Base-by-base conservation (phyloP, 257 asterid genomes). In the Nicotiana tomentosiformis region DNA sequence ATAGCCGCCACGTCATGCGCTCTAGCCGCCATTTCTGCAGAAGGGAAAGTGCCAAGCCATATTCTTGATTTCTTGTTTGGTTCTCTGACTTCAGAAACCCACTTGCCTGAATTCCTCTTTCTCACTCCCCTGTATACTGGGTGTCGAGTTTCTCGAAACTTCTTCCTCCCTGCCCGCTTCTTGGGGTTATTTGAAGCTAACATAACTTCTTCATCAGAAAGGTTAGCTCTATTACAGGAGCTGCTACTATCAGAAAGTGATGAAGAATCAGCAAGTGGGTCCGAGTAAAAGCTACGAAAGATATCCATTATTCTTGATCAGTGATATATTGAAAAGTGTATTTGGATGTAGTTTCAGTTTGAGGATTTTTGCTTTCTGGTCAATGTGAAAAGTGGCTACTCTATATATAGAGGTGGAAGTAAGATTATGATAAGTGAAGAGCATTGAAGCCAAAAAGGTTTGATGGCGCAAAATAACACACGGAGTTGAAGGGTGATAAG, bases 1-100 rank as follows among this genome's bases (percentile, higher is more conserved):
- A 93, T 66, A 1, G 93, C 97, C 0, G 97, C 95, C 74, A 93
- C 97, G 12, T 93, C 97, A 64, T 92, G 90, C 0, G 97, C 97
- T 56, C 94, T 90, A 12, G 95, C 97, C 2, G 97, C 97, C 97
- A 93, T 93, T n/a, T 90, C 95, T 0, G 89, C 88, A 0, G 93
- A 92, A 4, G 89, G 90, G 70, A 78, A 93, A 0, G 98, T 92
- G 1, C 98, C 97, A 0, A 93, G 89, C 98, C 98, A 92, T 17
- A 93, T 93, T 77, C 97, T 90, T 0, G 93, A 17, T 39, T 90
- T 88, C 84, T 92, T 92, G 53, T 89, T 90, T 1, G 97, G 97
- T 69, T 90, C 97, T 32, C 97, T 86, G 7, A 92, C 83, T 61
- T 91, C 97, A 64, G 89, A 89, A 0, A 90, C 97, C 97, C 97